Base-by-base conservation (phyloP, 495 filamentous ascomycete species). In the Aspergillus diversus region DNA sequence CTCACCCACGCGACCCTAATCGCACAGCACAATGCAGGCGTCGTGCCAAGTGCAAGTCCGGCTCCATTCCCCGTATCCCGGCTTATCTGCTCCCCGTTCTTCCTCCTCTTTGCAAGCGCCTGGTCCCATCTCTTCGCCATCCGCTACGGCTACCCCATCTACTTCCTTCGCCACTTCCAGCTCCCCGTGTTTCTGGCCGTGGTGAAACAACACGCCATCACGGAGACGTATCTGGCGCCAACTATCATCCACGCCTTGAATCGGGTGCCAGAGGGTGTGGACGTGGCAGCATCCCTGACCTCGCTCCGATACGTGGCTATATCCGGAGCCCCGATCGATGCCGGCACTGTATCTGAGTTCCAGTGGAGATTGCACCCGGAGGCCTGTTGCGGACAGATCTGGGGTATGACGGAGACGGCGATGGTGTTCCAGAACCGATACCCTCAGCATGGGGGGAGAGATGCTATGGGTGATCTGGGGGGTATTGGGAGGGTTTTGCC, bases 401-500 rank as follows among this genome's bases (percentile, higher is more conserved):
- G 60, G 60, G 60, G 60, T 0, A 63, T 77, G 73, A 77, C 75
- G 0, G 82, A 86, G 61, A 73, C 75, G 5, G 84, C 80, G 6
- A 79, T 83, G 7, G 73, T 73, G 27, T 80, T 81, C 49, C 83
- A 49, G 46, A 49, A 16, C 13, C 3, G 13, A 7, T 49, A 6
- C 21, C 46, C 46, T 1, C 2, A 3, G 46, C n/a, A 16, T 17
- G 46, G 46, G n/a, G 46, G 46, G 13, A 49, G 46, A 49, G 17
- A 2, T 3, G 46, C 3, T 83, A 66, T 63, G 27, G 68, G 66
- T 16, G 61, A 69, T 13, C 61, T 70, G 1, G 74, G 71, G 12
- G 77, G 74, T n/a, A 91, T 92, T 5, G 93, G 93, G 0, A 82
- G 79, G 17, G 75, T 90, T 9, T 73, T 92, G 9, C 85, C 90